Conservation (phyloP, 176 grass and related monocot species). For the Tillandsia leiboldiana region DNA sequence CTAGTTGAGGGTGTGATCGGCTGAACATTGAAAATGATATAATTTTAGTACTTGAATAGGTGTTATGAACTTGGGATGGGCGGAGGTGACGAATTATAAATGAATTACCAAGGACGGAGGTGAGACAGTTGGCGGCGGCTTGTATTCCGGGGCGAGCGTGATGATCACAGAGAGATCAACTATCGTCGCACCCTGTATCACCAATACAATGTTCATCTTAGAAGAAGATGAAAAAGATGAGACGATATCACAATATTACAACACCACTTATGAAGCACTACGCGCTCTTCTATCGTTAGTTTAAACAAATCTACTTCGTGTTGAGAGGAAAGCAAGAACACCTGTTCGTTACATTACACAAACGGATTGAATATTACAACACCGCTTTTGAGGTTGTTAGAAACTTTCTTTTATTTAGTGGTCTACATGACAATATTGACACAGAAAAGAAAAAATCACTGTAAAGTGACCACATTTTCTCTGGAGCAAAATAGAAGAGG, state of each 20-base stretch:
- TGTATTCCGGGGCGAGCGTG: slow-evolving; percentile 45
- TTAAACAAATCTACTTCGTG: too few relatives aligned
- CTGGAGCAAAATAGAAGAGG: neutral
- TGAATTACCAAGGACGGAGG: slow-evolving; percentile 33
- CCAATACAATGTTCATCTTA: slow-evolving; percentile 9
- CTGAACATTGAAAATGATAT: slow-evolving; percentile 21
- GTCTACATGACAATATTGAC: neutral
- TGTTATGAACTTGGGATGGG: neutral
- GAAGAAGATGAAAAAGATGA: slow-evolving; percentile 6
- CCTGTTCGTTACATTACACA: too few relatives aligned
- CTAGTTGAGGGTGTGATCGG: slow-evolving; percentile 22
- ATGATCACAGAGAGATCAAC: slow-evolving; percentile 69
- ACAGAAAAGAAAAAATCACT: neutral
- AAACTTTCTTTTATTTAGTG: too few relatives aligned
- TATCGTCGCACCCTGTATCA: slow-evolving; percentile 68
- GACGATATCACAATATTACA: neutral
- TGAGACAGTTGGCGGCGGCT: slow-evolving; percentile 39
- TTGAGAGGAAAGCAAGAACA: too few relatives aligned
- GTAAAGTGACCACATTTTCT: neutral
- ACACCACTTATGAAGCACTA: too few relatives aligned
- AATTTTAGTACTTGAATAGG: neutral
- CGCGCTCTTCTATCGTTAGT: too few relatives aligned
- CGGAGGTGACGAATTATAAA: slow-evolving; percentile 9
- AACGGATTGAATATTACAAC: too few relatives aligned
- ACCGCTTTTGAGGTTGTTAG: too few relatives aligned